Base-by-base conservation (phyloP, 257 asterid genomes). In the Gentiana dahurica region DNA sequence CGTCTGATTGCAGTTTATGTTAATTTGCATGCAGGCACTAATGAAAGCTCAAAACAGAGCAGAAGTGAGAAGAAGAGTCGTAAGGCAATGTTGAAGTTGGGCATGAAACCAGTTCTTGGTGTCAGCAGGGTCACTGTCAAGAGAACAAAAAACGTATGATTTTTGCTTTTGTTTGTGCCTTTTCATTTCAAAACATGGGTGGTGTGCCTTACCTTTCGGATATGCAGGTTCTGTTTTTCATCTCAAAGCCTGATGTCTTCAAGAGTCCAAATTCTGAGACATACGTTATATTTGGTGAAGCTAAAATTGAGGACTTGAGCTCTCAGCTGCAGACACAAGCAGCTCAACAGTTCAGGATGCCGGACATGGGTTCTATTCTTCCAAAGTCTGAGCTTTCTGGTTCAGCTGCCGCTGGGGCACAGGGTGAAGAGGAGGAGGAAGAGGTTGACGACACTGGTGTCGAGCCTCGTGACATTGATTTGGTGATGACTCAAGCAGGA, bases 271-370 rank as follows among this genome's bases (percentile, higher is more conserved):
- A 89, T 64, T 81, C 94, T 0, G 97, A 89, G 57, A 86, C 95
- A 10, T 86, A 89, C 36, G 74, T 89, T 59, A 89, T 86, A 38
- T 86, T 89, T 44, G 97, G 97, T 12, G 95, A 89, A 67, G 95
- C 97, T 37, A 89, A 89, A 79, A 81, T 89, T 0, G 95, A 89
- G 72, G 97, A 89, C 55, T 63, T 86, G 81, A 89, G 94, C 82
- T 87, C 98, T 57, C 95, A 90, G 82, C 79, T 84, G 49, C 96
- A 87, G 78, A 74, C 91, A n/a, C 98, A 82, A 65, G 96, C 98
- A 32, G 96, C 96, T 51, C 95, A 87, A 58, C 96, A 81, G 52
- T 89, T 86, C 78, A 84, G 86, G 72, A 73, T 75, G 86, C 97
- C 97, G 0, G 88, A 81, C 24, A 76, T 80, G 85, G 74, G 80